These are phyloP conservation scores for Tolypocladium paradoxum DNA, from an alignment of 2,329 filamentous ascomycete genomes.

Conservation along the genomic window DNA sequence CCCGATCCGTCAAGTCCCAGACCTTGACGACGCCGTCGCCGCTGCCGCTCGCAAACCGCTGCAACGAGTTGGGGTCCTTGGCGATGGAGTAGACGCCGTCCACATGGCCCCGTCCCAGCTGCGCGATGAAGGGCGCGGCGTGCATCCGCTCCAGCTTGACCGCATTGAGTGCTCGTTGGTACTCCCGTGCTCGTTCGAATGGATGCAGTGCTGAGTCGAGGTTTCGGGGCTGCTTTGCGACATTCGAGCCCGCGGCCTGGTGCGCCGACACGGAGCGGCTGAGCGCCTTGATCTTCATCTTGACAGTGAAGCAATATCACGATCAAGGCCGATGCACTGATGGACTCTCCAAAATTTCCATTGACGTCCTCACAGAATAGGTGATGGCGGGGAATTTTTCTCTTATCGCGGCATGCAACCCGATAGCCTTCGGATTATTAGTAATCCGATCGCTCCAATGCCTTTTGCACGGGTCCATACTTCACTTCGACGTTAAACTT, in stretches of 20 bases:
- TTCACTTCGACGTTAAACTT: no score
- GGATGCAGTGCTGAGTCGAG: conserved; percentile 80
- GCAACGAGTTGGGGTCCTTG: conserved; percentile 65
- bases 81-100: conserved; percentile 75
- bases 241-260: conserved; percentile 56
- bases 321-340: neutral
- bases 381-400: conserved; percentile 18
- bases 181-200: conserved; percentile 80
- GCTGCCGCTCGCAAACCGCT: conserved; percentile 70
- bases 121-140: conserved; percentile 60
- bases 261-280: conserved; percentile 52
- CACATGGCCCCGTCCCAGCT: conserved; percentile 83
- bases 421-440: conserved; percentile 20
- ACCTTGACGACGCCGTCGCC: conserved; percentile 93
- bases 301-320: neutral
- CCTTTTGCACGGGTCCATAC: no score
- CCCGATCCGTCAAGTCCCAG: conserved; percentile 65
- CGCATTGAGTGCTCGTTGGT: conserved; percentile 52
- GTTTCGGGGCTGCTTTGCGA: conserved; percentile 56
- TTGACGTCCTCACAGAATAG: neutral
- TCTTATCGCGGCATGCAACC: conserved; percentile 14
- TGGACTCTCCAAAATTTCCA: conserved; percentile 1
- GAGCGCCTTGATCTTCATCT: conserved; percentile 55
- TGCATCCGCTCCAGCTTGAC: conserved; percentile 94
- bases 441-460: conserved; percentile 13